These are phyloP conservation scores for Discostella stelligera DNA, from an alignment of 352 stramenopile genomes.

Conservation along the genomic window DNA sequence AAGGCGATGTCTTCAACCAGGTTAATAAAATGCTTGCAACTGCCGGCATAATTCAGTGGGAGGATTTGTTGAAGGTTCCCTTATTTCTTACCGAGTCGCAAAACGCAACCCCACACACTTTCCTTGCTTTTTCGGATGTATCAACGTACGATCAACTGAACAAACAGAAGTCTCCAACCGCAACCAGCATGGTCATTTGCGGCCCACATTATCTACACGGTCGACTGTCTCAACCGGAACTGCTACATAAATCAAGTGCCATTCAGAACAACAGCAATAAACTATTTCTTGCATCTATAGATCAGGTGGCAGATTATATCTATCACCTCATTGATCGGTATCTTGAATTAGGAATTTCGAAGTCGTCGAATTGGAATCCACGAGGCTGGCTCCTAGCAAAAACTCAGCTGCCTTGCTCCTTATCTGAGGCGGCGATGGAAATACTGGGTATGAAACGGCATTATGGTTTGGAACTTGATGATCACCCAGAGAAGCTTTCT, in stretches of 20 bases:
- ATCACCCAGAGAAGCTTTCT: background rate
- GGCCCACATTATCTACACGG: conserved; percentile 36
- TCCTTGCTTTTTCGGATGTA: conserved; percentile 33
- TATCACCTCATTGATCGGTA: conserved; percentile 40
- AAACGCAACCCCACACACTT: background rate
- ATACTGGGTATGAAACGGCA: conserved; percentile 25
- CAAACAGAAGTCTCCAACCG: conserved; percentile 13
- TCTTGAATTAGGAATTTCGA: conserved; percentile 34
- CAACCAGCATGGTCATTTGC: conserved; percentile 34
- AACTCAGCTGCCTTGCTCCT: conserved; percentile 34
- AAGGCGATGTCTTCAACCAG: conserved; percentile 37
- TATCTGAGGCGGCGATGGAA: conserved; percentile 24
- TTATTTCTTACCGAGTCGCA: background rate
- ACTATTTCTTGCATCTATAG: conserved; percentile 8
- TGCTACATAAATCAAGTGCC: background rate
- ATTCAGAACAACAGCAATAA: conserved; percentile 3
- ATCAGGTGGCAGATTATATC: conserved; percentile 37
- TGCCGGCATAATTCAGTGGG: conserved; percentile 39
- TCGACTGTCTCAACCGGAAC: conserved; percentile 1
- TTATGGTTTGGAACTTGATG: conserved; percentile 30
- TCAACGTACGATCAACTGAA: background rate
- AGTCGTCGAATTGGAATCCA: conserved; percentile 39
- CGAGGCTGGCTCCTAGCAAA: conserved; percentile 43
- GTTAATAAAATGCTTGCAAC: conserved; percentile 52
- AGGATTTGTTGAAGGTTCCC: conserved; percentile 25